Evolutionary conservation across 169 alveolate species (phyloP).

Genomic region (Plasmodium cynomolgi): DNA sequence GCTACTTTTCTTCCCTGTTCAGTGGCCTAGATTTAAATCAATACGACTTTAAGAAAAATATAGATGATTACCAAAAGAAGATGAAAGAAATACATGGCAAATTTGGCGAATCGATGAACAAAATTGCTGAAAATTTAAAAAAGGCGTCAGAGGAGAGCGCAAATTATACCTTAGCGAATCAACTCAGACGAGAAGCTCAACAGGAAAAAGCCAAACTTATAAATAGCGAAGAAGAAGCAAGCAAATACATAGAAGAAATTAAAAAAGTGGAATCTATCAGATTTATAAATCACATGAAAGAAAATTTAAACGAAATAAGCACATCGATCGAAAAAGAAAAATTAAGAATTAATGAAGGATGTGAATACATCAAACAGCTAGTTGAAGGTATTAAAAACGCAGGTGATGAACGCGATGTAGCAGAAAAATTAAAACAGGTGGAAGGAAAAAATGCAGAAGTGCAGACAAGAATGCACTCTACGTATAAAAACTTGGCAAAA

Average conservation of each 20-base stretch:
- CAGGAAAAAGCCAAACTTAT: background rate
- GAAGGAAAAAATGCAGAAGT: background rate
- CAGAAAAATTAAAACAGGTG: background rate
- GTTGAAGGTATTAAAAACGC: background rate
- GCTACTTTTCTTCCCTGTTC: background rate
- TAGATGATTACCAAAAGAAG: background rate
- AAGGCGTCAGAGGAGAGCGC: background rate
- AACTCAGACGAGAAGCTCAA: background rate
- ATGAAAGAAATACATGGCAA: background rate
- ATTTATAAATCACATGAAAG: background rate
- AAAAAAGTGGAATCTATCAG: slow-evolving; percentile 2
- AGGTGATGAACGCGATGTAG: background rate
- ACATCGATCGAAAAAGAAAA: background rate
- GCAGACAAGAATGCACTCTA: background rate
- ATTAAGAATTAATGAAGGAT: background rate
- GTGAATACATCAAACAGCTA: background rate
- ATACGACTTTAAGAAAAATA: background rate
- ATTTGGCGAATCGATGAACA: background rate
- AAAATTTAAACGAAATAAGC: background rate
- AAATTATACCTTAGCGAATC: background rate
- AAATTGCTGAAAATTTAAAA: background rate
- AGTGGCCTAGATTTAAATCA: background rate
- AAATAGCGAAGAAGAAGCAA: slow-evolving; percentile 5
- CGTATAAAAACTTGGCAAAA: background rate
- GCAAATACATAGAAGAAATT: background rate